Base-by-base conservation (phyloP, 2,329 filamentous ascomycete species). In the Botrytis fragariae region DNA sequence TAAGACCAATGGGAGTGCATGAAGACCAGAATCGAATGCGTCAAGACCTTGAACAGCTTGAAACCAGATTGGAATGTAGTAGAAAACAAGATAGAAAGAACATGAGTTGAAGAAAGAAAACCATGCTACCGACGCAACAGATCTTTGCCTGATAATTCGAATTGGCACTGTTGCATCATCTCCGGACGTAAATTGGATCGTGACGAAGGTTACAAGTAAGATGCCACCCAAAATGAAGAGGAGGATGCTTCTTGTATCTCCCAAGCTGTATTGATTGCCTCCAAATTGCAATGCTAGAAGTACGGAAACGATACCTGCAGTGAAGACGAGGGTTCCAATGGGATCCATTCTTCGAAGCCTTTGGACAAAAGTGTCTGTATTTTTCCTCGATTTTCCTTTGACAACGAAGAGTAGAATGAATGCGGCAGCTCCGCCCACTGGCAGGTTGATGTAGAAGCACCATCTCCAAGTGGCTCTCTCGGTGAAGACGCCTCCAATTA, bases 1-100 rank as follows among this genome's bases (percentile, higher is more conserved):
- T 25, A 82, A 73, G 57, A 83, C 79, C 29, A 81, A 73, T 2
- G 82, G 82, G 12, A 83, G 74, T 4, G 79, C 81, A 32, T 80
- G 70, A 72, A 83, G 79, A 42, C 82, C 80, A 32, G 81, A 80
- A 44, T 79, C 85, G 83, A 82, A 77, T 18, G 77, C 76, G 4
- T 82, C 81, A 20, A 83, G 81, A 8, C 81, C 81, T 70, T 83
- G 82, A 74, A 85, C 82, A 8, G 83, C 84, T 75, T 87, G 84
- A 77, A 86, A 86, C 81, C 83, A 86, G 70, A 85, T 82, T 51
- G 87, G 83, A 59, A 85, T 81, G 61, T 83, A 83, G 45, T 85
- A 84, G 74, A 83, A 83, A 72, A 90, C 88, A 72, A 89, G 51
- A 72, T 80, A 83, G 75, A 79, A 80, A 6, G 77, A 65, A 29